Evolutionary conservation across 129 eudicot species (phyloP).

Genomic region (Solidago caesia): DNA sequence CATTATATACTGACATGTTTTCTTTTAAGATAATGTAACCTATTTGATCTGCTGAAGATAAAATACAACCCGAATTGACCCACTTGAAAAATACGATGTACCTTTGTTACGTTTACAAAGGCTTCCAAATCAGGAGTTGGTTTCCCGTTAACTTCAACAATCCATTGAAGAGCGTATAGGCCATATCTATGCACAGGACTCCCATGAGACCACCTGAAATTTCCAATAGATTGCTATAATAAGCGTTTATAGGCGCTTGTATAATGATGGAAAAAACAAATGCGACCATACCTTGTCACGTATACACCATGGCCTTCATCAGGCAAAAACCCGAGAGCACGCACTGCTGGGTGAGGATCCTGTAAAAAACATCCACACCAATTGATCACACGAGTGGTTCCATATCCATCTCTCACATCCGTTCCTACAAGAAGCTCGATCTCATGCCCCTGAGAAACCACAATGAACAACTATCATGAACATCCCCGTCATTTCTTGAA

Average conservation of each 20-base stretch:
- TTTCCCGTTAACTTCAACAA: slow-evolving; percentile 89
- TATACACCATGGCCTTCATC: slow-evolving; percentile 95
- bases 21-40: not conserved
- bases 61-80: not conserved
- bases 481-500: not conserved
- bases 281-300: slow-evolving; percentile 57
- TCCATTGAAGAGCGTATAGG: slow-evolving; percentile 90
- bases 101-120: slow-evolving; percentile 84
- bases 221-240: not conserved
- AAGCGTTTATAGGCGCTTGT: not conserved
- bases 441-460: slow-evolving; percentile 65
- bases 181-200: slow-evolving; percentile 93
- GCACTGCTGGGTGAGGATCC: slow-evolving; percentile 85
- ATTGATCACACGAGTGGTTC: slow-evolving; percentile 78
- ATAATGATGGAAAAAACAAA: not conserved
- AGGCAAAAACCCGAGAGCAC: slow-evolving; percentile 92
- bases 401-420: slow-evolving; percentile 89
- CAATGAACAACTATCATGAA: slow-evolving; percentile 4
- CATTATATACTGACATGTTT: too few relatives aligned
- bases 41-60: not conserved
- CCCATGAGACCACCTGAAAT: slow-evolving; percentile 90
- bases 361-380: slow-evolving; percentile 96
- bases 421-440: slow-evolving; percentile 81
- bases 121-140: slow-evolving; percentile 87
- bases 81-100: slow-evolving; percentile 10